Conservation (phyloP, 768 basidiomycete species). For the Lyophyllum semitale region DNA sequence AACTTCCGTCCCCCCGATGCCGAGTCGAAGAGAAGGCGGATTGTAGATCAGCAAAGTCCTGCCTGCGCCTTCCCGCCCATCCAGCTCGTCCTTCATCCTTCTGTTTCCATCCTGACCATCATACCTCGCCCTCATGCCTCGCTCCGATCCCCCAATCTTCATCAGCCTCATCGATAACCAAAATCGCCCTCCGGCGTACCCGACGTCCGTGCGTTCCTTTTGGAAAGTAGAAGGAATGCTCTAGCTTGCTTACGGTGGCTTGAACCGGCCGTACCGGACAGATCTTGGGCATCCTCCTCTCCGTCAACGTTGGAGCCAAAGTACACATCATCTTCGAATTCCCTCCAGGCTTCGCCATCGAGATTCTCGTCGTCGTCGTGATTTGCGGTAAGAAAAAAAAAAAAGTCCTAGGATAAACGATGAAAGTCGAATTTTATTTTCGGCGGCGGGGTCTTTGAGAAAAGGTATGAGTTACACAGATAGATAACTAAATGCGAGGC, state of each 20-base stretch:
- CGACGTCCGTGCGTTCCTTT: constrained; percentile 44
- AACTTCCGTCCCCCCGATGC: constrained; percentile 81
- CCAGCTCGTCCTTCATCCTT: constrained; percentile 34
- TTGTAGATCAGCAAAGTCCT: no score
- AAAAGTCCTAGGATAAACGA: constrained; percentile 77
- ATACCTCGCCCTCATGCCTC: constrained; percentile 19
- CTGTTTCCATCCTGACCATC: constrained; percentile 50
- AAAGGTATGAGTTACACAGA: no score
- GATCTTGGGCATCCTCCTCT: constrained; percentile 19
- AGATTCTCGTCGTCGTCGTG: constrained; percentile 29
- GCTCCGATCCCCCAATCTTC: constrained; percentile 25
- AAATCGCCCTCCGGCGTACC: constrained; percentile 83
- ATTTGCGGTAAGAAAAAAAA: constrained; percentile 46
- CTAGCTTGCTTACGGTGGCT: constrained; percentile 46
- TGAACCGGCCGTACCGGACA: constrained; percentile 52
- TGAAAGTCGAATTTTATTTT: constrained; percentile 79
- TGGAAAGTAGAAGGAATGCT: constrained; percentile 36
- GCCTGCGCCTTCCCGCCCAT: constrained; percentile 40
- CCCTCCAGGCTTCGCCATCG: constrained; percentile 32
- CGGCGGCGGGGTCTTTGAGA: constrained; percentile 82
- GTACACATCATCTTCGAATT: constrained; percentile 22
- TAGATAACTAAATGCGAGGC: no score
- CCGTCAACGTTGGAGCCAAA: constrained; percentile 41
- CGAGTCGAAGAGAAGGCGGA: no score
- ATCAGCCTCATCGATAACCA: constrained; percentile 58